Evolutionary conservation across 1,284 basidiomycete genomes (phyloP), one percentile per base, ranked within the genome.

Genomic region (Pascua sp.): DNA sequence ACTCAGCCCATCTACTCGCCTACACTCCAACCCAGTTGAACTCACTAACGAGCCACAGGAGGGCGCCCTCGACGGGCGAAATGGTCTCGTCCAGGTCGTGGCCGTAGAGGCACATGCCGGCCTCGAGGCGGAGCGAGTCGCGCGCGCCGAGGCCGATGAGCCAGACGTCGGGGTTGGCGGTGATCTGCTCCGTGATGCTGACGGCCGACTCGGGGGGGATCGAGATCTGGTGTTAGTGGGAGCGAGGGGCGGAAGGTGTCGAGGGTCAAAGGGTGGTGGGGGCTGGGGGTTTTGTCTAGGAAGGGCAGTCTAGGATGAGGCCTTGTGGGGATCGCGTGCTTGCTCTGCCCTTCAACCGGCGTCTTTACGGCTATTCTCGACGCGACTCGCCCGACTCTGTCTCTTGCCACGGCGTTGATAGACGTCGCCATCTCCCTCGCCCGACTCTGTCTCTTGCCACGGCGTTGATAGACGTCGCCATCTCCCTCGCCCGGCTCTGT

Each of bases 101-200:
- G 0, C 95, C 95, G 73, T 98, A 97, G 45, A 99, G 81, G 76
- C 95, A 98, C 86, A 98, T 88, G n/a, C 95, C 95, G 0, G 95
- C 95, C 77, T 98, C 95, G 42, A 98, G 81, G 40, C 95, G 85
- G 16, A 99, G 79, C 66, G 89, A 92, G 76, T 98, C 96, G 46
- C 96, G 84, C 11, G 94, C 91, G 17, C 91, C 95, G 5, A 98
- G 84, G 15, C 96, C 95, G 0, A 90, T 88, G 7, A 96, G 82
- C 74, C 90, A 85, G 2, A 96, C 90, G 0, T 88, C 87, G 1
- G 82, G 67, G 39, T 84, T 79, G 1, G 64, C 57, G 13, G 78
- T 62, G n/a, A 98, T 82, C 16, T 88, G 77, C 42, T 85, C 80
- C 0, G 92, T 87, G 45, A 95, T 82, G 8, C 84, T 82, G 8